These are phyloP conservation scores for Aureobasidium sp. DNA, from an alignment of 2,329 filamentous ascomycete genomes.

Conservation along the genomic window DNA sequence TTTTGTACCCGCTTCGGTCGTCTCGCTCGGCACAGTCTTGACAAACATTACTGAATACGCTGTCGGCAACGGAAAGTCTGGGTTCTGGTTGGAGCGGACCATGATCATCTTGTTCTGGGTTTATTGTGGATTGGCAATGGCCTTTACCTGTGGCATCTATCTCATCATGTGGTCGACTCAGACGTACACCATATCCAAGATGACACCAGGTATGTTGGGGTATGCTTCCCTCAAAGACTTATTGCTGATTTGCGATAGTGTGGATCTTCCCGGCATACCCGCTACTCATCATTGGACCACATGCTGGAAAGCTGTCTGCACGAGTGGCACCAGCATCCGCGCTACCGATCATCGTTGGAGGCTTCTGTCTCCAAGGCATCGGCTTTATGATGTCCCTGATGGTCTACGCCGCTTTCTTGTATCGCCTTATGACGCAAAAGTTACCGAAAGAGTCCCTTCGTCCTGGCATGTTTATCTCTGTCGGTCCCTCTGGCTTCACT, in stretches of 20 bases:
- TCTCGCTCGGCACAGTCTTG: slow-evolving; percentile 57
- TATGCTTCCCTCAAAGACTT: no score
- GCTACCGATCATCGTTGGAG: slow-evolving; percentile 53
- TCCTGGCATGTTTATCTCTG: slow-evolving; percentile 79
- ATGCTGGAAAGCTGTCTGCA: slow-evolving; percentile 54
- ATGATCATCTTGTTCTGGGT: slow-evolving; percentile 70
- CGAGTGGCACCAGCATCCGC: slow-evolving; percentile 39
- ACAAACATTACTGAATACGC: slow-evolving; percentile 74
- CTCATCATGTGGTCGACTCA: slow-evolving; percentile 63
- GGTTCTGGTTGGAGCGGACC: slow-evolving; percentile 46
- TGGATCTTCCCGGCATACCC: slow-evolving; percentile 88
- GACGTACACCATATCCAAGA: slow-evolving; percentile 66
- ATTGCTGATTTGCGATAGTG: slow-evolving; percentile 44
- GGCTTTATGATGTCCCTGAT: slow-evolving; percentile 63
- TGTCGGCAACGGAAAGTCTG: slow-evolving; percentile 39
- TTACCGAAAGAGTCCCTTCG: slow-evolving; percentile 67
- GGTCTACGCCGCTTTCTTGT: slow-evolving; percentile 79
- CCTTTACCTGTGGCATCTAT: slow-evolving; percentile 65
- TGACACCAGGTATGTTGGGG: slow-evolving; percentile 48
- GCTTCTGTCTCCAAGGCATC: slow-evolving; percentile 56
- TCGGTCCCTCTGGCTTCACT: slow-evolving; percentile 68
- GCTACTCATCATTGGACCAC: slow-evolving; percentile 66
- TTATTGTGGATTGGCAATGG: slow-evolving; percentile 60
- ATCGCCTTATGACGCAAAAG: slow-evolving; percentile 83
- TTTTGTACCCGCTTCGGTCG: slow-evolving; percentile 63